A percentile compares a stretch with the other conserved stretches of the same genome.
These are phyloP conservation scores for Carex myosuroides DNA, from an alignment of 176 grass and related monocot genomes.

Conservation along the genomic window DNA sequence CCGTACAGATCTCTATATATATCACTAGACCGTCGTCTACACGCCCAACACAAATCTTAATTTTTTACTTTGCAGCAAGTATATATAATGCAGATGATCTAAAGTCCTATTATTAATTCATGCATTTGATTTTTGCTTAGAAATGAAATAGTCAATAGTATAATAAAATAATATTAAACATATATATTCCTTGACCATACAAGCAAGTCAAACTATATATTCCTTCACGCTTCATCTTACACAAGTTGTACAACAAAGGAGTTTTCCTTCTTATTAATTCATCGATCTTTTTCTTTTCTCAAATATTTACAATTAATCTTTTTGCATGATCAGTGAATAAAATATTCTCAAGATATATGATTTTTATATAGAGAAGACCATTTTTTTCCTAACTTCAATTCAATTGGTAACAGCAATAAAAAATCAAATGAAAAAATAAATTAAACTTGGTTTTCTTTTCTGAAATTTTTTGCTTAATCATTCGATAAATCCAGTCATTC, in stretches of 20 bases:
- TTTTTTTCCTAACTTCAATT: neutral
- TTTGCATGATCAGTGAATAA: constrained; percentile 5
- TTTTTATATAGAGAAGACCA: neutral
- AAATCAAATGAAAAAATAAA: neutral
- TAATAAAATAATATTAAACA: neutral
- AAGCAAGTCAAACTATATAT: constrained; percentile 15
- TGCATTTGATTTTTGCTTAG: neutral
- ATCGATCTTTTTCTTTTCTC: neutral
- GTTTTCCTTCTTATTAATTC: constrained; percentile 17
- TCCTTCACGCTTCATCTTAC: constrained; percentile 36
- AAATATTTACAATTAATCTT: constrained; percentile 9
- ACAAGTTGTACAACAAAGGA: constrained; percentile 11
- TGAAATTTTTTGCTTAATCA: neutral
- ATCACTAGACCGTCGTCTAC: neutral
- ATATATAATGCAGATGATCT: neutral
- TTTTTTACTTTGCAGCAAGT: no score
- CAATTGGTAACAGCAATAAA: constrained; percentile 1
- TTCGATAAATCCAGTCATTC: constrained; percentile 35
- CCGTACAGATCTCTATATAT: neutral
- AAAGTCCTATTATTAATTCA: no score
- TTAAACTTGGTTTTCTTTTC: neutral
- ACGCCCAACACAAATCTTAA: no score
- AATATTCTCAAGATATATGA: neutral
- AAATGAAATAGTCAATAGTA: constrained; percentile 8
- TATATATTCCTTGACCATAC: constrained; percentile 8